Conservation (phyloP, 768 basidiomycete species). For the Mrakia frigida region DNA sequence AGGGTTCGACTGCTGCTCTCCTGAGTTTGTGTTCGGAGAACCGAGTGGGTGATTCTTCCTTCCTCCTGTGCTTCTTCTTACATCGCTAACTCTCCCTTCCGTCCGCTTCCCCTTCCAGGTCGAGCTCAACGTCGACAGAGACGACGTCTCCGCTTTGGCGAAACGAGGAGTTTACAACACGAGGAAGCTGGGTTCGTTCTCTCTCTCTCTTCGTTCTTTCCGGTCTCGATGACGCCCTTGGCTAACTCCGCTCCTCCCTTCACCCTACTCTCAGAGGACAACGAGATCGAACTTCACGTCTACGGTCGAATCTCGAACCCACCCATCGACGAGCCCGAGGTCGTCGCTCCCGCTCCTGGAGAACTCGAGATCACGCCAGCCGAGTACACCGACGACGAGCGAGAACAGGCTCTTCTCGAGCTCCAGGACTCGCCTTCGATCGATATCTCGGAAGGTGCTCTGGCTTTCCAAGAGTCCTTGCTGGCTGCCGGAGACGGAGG, state of each 20-base stretch:
- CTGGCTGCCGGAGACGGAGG: neutral
- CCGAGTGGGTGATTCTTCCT: neutral
- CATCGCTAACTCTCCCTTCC: neutral
- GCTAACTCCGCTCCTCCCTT: neutral
- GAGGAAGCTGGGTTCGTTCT: conserved; percentile 29
- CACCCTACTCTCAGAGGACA: conserved; percentile 3
- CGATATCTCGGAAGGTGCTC: conserved; percentile 2
- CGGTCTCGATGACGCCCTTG: no score
- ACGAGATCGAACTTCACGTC: conserved; percentile 24
- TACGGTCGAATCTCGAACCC: conserved; percentile 7
- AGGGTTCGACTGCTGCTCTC: conserved; percentile 21
- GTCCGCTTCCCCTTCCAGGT: neutral
- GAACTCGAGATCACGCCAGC: neutral
- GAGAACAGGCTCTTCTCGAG: conserved; percentile 3
- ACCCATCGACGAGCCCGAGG: neutral
- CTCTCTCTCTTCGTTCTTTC: no score
- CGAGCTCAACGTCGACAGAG: conserved; percentile 21
- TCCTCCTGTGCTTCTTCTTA: no score
- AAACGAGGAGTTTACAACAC: conserved; percentile 15
- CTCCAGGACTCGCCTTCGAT: neutral
- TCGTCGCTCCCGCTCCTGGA: neutral
- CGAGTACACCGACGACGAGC: neutral
- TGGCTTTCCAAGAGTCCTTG: neutral
- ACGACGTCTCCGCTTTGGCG: neutral
- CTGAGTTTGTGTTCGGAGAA: conserved; percentile 8